These are phyloP conservation scores for Malassezia psittaci DNA, from an alignment of 1,284 basidiomycete genomes.

Conservation along the genomic window DNA sequence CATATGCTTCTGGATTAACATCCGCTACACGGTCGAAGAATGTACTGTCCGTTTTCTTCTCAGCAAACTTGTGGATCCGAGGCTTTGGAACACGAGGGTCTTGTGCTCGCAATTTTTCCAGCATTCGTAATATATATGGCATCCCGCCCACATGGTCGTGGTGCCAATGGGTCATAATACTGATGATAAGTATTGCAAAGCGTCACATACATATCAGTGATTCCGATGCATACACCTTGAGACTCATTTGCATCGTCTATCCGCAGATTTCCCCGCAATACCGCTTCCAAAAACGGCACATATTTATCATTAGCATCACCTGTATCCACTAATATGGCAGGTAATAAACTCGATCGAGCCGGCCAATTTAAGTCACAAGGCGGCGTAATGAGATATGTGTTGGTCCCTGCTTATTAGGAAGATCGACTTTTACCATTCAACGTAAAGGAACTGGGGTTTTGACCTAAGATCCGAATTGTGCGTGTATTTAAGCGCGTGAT, in stretches of 20 bases:
- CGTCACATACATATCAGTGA: constrained; percentile 27
- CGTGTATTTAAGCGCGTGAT: constrained; percentile 19
- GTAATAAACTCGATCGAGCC: constrained; percentile 53
- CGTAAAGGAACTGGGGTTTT: constrained; percentile 86
- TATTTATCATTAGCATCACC: constrained; percentile 69
- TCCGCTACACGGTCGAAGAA: constrained; percentile 74
- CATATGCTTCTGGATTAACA: constrained; percentile 70
- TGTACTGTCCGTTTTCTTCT: constrained; percentile 52
- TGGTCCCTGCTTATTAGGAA: constrained; percentile 57
- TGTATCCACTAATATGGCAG: constrained; percentile 68
- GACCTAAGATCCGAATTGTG: constrained; percentile 51
- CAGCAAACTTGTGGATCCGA: constrained; percentile 50
- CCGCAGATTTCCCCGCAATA: constrained; percentile 49
- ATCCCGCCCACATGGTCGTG: constrained; percentile 75
- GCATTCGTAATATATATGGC: constrained; percentile 59
- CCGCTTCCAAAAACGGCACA: constrained; percentile 58
- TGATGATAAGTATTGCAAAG: constrained; percentile 49
- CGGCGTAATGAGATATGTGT: constrained; percentile 67
- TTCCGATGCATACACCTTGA: constrained; percentile 22
- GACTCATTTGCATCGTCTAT: constrained; percentile 20
- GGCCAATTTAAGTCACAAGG: constrained; percentile 29
- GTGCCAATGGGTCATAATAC: constrained; percentile 84
- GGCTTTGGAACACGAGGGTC: constrained; percentile 42
- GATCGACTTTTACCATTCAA: constrained; percentile 58
- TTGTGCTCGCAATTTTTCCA: constrained; percentile 51